A percentile compares a stretch with the other conserved stretches of the same genome.
These are phyloP conservation scores for Prunus salicina DNA, from an alignment of 306 rosid genomes.

Conservation along the genomic window DNA sequence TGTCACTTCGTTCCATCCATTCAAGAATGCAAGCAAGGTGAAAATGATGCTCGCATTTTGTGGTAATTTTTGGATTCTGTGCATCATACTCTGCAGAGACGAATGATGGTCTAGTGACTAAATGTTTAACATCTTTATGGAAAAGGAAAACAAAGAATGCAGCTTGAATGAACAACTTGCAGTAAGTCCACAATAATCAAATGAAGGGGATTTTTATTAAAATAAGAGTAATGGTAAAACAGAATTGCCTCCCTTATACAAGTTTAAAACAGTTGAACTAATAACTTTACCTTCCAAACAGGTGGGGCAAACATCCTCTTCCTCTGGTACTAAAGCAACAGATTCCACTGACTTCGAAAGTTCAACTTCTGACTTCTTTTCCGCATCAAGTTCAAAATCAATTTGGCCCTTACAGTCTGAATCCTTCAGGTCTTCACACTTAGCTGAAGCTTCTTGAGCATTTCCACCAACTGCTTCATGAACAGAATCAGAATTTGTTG, in stretches of 20 bases:
- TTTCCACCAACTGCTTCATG: conserved; percentile 48
- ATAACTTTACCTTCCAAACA: conserved; percentile 86
- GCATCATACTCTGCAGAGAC: conserved; percentile 66
- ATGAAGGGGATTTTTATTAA: background rate
- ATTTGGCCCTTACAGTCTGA: conserved; percentile 49
- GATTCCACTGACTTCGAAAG: conserved; percentile 53
- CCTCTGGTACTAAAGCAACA: conserved; percentile 44
- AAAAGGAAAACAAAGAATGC: conserved; percentile 4
- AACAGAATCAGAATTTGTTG: conserved; percentile 57
- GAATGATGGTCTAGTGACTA: conserved; percentile 10
- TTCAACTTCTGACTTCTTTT: conserved; percentile 64
- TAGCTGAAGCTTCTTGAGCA: conserved; percentile 39
- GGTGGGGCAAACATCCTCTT: conserved; percentile 86
- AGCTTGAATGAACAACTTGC: conserved; percentile 3
- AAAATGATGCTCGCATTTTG: conserved; percentile 85
- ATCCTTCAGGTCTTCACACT: conserved; percentile 57
- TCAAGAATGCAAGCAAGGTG: conserved; percentile 98
- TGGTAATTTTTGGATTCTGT: conserved; percentile 70
- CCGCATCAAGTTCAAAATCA: conserved; percentile 37
- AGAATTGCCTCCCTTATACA: background rate
- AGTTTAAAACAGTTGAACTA: conserved; percentile 5
- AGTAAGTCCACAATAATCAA: background rate
- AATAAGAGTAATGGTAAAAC: background rate
- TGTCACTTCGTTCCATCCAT: conserved; percentile 97
- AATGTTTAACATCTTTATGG: conserved; percentile 1